Evolutionary conservation across 139 green algal genomes (phyloP).

Genomic region (Gonium pectorale): DNA sequence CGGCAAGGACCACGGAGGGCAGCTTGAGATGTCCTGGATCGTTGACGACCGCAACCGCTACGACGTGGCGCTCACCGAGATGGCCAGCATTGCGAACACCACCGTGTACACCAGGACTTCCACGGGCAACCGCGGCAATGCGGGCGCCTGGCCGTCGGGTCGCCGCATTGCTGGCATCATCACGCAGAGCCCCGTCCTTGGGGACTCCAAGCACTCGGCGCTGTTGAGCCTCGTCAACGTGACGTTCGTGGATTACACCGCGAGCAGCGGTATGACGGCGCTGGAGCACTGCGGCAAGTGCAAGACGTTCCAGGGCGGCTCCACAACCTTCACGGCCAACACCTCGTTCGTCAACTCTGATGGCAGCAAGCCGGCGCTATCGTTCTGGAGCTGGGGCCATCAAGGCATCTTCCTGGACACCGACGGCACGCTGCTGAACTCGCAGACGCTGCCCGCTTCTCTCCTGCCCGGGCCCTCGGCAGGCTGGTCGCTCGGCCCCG

Average conservation of each 20-base stretch:
- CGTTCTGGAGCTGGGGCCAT: constrained; percentile 54
- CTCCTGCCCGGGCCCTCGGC: background rate
- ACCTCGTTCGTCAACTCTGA: constrained; percentile 41
- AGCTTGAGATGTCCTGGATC: constrained; percentile 64
- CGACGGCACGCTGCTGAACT: constrained; percentile 66
- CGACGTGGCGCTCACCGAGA: constrained; percentile 43
- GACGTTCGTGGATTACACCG: constrained; percentile 59
- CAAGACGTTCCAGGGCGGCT: constrained; percentile 62
- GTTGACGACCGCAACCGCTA: constrained; percentile 54
- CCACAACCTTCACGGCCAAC: constrained; percentile 50
- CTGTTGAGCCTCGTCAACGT: constrained; percentile 62
- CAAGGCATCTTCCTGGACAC: constrained; percentile 58
- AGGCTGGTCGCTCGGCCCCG: background rate
- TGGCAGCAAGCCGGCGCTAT: constrained; percentile 8
- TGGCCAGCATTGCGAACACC: constrained; percentile 58
- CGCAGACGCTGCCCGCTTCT: constrained; percentile 4
- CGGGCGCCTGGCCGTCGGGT: constrained; percentile 39
- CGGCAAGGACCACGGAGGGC: constrained; percentile 69
- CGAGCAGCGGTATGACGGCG: constrained; percentile 23
- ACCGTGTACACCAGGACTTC: constrained; percentile 52
- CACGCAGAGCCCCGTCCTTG: constrained; percentile 50
- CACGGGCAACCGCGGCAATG: constrained; percentile 45
- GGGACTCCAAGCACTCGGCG: constrained; percentile 47
- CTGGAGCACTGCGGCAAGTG: constrained; percentile 60
- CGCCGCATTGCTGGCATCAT: constrained; percentile 58